A percentile compares a stretch with the other conserved stretches of the same genome.
Conservation (phyloP, 495 filamentous ascomycete genomes). For the Mycothermus thermophilus region DNA sequence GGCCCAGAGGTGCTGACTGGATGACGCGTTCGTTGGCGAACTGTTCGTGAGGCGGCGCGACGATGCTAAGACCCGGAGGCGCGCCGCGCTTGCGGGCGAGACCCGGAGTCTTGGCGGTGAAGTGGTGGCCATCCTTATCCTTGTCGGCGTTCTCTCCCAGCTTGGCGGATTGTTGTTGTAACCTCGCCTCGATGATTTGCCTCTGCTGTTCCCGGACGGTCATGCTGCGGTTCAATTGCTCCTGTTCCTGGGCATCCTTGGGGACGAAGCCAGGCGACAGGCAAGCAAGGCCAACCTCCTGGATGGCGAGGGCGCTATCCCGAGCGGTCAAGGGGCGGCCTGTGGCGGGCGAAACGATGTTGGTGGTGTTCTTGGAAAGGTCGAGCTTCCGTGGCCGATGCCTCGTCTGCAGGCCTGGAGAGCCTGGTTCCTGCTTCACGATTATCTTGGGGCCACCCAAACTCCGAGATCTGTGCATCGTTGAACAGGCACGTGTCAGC, state of each 20-base stretch:
- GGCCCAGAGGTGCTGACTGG: slow-evolving; percentile 90
- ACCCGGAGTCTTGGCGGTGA: slow-evolving; percentile 51
- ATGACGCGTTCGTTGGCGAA: slow-evolving; percentile 94
- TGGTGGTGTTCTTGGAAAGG: slow-evolving; percentile 61
- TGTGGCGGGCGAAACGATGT: slow-evolving; percentile 43
- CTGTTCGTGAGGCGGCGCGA: slow-evolving; percentile 88
- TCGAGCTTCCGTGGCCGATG: slow-evolving; percentile 84
- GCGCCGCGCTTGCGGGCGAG: slow-evolving; percentile 57
- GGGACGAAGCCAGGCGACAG: slow-evolving; percentile 92
- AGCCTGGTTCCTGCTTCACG: slow-evolving; percentile 90
- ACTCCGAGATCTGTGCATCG: slow-evolving; percentile 34
- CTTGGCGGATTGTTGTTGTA: slow-evolving; percentile 75
- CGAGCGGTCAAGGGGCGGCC: slow-evolving; percentile 68
- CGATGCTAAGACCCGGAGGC: slow-evolving; percentile 83
- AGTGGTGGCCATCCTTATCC: slow-evolving; percentile 40
- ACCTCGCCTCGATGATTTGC: slow-evolving; percentile 82
- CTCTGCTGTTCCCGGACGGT: slow-evolving; percentile 88
- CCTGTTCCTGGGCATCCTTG: slow-evolving; percentile 89
- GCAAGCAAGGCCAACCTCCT: slow-evolving; percentile 87
- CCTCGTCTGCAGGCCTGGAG: slow-evolving; percentile 59
- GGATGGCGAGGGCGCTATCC: slow-evolving; percentile 62
- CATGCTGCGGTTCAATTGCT: slow-evolving; percentile 86
- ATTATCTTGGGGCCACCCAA: slow-evolving; percentile 60
- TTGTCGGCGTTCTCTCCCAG: slow-evolving; percentile 46
- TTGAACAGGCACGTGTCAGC: slow-evolving; percentile 11